Conservation (phyloP, 495 filamentous ascomycete species). For the Xylaria bambusicola region DNA sequence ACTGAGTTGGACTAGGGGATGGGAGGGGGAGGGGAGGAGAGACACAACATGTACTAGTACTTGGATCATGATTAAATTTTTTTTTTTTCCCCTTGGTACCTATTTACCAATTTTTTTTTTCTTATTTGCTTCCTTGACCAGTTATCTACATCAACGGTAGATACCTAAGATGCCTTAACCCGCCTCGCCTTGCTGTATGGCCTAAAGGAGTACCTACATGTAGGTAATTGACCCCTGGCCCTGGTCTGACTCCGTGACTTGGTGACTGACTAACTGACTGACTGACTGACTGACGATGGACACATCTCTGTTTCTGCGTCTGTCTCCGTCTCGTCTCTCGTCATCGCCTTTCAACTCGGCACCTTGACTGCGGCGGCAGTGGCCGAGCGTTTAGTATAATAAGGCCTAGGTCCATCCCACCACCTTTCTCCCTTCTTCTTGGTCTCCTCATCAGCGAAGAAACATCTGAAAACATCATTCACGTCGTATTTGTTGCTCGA, state of each 20-base stretch:
- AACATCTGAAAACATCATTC: not conserved
- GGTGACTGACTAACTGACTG: too few relatives aligned
- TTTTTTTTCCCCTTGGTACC: not conserved
- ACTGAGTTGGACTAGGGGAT: not conserved
- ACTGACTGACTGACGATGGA: slow-evolving; percentile 18
- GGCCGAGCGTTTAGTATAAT: slow-evolving; percentile 10
- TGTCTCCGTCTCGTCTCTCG: slow-evolving; percentile 6
- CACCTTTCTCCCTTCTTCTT: not conserved
- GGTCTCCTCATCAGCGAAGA: slow-evolving; percentile 1
- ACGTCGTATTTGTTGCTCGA: too few relatives aligned
- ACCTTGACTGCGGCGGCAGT: not conserved
- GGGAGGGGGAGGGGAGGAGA: not conserved
- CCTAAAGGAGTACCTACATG: not conserved
- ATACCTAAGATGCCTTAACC: too few relatives aligned
- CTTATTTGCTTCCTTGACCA: not conserved
- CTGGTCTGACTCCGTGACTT: slow-evolving; percentile 8
- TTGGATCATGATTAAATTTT: too few relatives aligned
- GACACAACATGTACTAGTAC: not conserved
- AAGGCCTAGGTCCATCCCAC: slow-evolving; percentile 15
- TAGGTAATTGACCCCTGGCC: slow-evolving; percentile 10
- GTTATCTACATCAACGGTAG: too few relatives aligned
- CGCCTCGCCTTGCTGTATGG: too few relatives aligned
- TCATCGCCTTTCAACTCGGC: slow-evolving; percentile 14
- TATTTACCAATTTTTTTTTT: not conserved
- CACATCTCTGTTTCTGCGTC: not conserved